A percentile compares a stretch with the other conserved stretches of the same genome.
phyloP scores from a whole-genome alignment of 305 asterid species.

The Salvia sclarea region DNA sequence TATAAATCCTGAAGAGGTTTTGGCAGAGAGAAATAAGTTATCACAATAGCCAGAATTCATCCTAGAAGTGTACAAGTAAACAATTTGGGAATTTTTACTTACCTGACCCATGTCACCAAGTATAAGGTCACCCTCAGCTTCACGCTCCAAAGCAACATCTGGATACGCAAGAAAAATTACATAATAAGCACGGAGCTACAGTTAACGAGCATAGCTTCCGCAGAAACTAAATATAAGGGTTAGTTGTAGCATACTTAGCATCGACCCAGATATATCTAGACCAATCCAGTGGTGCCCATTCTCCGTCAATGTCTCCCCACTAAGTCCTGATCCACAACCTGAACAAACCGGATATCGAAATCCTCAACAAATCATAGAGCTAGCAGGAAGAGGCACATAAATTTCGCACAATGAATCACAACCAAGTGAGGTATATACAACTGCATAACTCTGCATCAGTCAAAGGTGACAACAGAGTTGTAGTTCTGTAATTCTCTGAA shows the following conservation, averaged over 20 bases:
- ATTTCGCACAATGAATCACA: conserved; percentile 5
- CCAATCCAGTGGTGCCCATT: conserved; percentile 96
- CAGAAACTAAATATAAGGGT: background rate
- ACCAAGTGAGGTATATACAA: background rate
- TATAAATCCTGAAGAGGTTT: background rate
- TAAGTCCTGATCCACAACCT: conserved; percentile 99
- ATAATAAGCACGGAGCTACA: conserved; percentile 16
- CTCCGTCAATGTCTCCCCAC: conserved; percentile 88
- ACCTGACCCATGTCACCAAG: conserved; percentile 97
- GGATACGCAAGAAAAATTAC: conserved; percentile 27
- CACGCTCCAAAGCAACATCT: conserved; percentile 90
- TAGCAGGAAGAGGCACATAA: conserved; percentile 2
- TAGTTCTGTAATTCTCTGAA: background rate
- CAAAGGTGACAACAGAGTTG: background rate
- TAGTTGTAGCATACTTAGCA: conserved; percentile 60
- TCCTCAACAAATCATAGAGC: background rate
- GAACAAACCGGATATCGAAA: conserved; percentile 16
- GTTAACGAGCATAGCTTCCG: background rate
- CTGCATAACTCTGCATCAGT: conserved; percentile 1
- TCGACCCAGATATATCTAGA: conserved; percentile 81
- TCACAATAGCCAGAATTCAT: background rate
- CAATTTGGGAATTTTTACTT: conserved; percentile 2
- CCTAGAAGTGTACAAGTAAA: background rate
- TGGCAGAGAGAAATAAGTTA: conserved; percentile 4
- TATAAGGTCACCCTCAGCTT: conserved; percentile 86